Evolutionary conservation across 2,329 filamentous ascomycete species (phyloP).

Genomic region (Fusarium azukiicola): DNA sequence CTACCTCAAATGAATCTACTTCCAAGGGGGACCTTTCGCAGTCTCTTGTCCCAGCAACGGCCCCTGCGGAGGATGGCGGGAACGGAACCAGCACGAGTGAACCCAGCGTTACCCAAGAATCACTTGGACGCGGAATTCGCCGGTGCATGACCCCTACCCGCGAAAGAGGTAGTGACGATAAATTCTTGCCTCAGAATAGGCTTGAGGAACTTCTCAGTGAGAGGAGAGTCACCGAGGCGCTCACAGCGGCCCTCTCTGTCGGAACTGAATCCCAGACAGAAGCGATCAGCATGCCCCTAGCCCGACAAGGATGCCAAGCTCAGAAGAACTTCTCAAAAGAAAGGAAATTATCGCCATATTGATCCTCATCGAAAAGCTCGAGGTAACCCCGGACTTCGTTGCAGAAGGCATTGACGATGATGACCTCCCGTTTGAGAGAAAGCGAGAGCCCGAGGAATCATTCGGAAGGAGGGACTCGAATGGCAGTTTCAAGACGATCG

Average conservation of each 20-base stretch:
- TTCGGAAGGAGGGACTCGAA: slow-evolving; percentile 6
- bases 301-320: not conserved
- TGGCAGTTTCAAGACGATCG: not conserved
- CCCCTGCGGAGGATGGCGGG: not conserved
- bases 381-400: slow-evolving; percentile 21
- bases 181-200: slow-evolving; percentile 7
- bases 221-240: not conserved
- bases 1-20: not conserved
- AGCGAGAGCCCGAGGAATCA: not conserved
- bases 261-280: not conserved
- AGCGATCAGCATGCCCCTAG: not conserved
- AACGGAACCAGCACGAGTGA: no score
- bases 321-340: not conserved
- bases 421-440: slow-evolving; percentile 20
- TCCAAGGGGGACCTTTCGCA: not conserved
- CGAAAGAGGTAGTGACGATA: not conserved
- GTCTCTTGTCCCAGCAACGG: not conserved
- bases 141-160: not conserved
- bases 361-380: slow-evolving; percentile 14
- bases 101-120: no score
- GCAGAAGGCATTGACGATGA: slow-evolving; percentile 15
- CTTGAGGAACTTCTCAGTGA: slow-evolving; percentile 7
- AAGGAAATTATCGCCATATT: slow-evolving; percentile 20
- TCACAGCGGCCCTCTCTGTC: not conserved
- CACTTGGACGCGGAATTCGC: not conserved